Percentiles rank a stretch among this genome's conserved stretches.
Conservation (phyloP, 2,329 filamentous ascomycete genomes). For the Alternaria arborescens region DNA sequence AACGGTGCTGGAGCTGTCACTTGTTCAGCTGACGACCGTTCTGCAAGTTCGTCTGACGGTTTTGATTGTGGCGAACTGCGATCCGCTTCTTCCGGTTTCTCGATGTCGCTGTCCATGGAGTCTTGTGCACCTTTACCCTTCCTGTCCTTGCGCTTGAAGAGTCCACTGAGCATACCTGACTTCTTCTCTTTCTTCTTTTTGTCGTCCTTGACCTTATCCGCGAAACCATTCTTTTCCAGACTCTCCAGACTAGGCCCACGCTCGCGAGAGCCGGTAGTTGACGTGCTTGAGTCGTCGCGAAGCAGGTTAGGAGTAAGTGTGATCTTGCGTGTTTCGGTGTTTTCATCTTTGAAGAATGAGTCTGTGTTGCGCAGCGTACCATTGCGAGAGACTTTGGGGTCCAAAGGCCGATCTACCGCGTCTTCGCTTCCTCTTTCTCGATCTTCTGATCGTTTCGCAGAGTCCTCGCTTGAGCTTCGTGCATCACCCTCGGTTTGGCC, state of each 20-base stretch:
- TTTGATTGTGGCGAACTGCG: slow-evolving; percentile 48
- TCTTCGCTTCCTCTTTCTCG: slow-evolving; percentile 72
- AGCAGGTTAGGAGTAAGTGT: slow-evolving; percentile 92
- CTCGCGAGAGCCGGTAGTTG: slow-evolving; percentile 50
- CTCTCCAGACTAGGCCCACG: slow-evolving; percentile 77
- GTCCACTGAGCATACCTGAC: slow-evolving; percentile 73
- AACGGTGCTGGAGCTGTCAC: slow-evolving; percentile 30
- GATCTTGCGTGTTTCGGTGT: slow-evolving; percentile 94
- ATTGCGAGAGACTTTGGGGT: slow-evolving; percentile 70
- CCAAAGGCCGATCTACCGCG: slow-evolving; percentile 61
- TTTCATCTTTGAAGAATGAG: slow-evolving; percentile 97
- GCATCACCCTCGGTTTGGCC: slow-evolving; percentile 33
- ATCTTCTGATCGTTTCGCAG: slow-evolving; percentile 54
- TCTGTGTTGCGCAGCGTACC: slow-evolving; percentile 90
- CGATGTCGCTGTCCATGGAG: slow-evolving; percentile 53
- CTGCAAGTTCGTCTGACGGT: slow-evolving; percentile 38
- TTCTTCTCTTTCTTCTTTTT: slow-evolving; percentile 78
- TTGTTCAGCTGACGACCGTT: slow-evolving; percentile 44
- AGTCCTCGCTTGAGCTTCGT: slow-evolving; percentile 46
- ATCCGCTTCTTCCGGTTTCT: slow-evolving; percentile 53
- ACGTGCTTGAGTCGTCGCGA: slow-evolving; percentile 73
- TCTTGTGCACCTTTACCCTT: slow-evolving; percentile 53
- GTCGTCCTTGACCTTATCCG: slow-evolving; percentile 73
- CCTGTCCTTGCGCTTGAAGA: slow-evolving; percentile 73
- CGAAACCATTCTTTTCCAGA: slow-evolving; percentile 71